Percentiles rank a stretch among this genome's conserved stretches.
Conservation (phyloP, 352 stramenopile species). For the Phytophthora citrophthora region DNA sequence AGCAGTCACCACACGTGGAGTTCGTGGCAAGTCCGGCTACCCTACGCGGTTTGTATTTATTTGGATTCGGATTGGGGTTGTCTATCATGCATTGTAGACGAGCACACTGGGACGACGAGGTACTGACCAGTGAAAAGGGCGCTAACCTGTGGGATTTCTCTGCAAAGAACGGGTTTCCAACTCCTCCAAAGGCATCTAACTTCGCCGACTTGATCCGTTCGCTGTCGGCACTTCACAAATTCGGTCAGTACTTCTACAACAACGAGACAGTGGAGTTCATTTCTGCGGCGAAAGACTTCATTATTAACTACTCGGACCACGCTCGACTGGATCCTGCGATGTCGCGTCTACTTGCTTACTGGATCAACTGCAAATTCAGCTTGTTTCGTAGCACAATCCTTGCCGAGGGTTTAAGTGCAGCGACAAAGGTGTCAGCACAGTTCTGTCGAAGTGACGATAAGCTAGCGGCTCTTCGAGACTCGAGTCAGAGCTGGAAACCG, state of each 20-base stretch:
- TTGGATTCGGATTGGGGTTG: conserved; percentile 11
- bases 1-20: conserved; percentile 15
- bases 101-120: not conserved
- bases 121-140: conserved; percentile 1
- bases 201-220: conserved; percentile 5
- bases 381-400: conserved; percentile 3
- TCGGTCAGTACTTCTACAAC: conserved; percentile 18
- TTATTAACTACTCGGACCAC: conserved; percentile 8
- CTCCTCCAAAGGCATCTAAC: not conserved
- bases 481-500: not conserved
- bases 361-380: conserved; percentile 22
- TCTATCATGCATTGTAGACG: conserved; percentile 19
- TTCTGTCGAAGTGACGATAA: conserved; percentile 22
- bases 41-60: conserved; percentile 14
- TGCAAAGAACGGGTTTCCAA: not conserved
- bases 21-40: conserved; percentile 16
- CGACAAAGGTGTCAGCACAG: not conserved
- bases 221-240: conserved; percentile 1
- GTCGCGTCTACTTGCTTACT: conserved; percentile 9
- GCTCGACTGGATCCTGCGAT: not conserved
- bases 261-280: conserved; percentile 5
- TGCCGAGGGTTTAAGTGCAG: not conserved
- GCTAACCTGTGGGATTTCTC: conserved; percentile 23
- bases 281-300: conserved; percentile 1
- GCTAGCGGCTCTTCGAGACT: conserved; percentile 9